A percentile compares a stretch with the other conserved stretches of the same genome.
phyloP scores from a whole-genome alignment of 2,329 filamentous ascomycete genomes.

The Fusarium setosum region DNA sequence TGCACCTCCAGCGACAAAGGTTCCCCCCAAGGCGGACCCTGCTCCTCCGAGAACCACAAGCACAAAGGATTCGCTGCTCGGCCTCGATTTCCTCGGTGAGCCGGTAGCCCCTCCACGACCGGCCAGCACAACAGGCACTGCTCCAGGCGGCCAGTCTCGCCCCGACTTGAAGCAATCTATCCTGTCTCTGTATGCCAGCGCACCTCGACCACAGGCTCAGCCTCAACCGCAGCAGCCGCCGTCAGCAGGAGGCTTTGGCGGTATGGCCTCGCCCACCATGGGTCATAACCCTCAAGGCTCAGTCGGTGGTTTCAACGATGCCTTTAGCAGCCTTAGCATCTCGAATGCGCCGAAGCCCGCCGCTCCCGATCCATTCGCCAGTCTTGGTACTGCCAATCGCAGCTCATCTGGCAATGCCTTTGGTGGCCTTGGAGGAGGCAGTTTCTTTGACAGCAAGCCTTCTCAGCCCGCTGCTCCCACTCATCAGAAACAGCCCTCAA shows the following conservation, averaged over 20 bases:
- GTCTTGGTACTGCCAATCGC: slow-evolving; percentile 55
- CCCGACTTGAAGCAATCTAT: slow-evolving; percentile 98
- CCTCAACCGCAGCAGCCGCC: slow-evolving; percentile 57
- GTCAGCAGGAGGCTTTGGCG: slow-evolving; percentile 74
- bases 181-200: slow-evolving; percentile 89
- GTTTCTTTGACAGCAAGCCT: slow-evolving; percentile 85
- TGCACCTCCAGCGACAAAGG: slow-evolving; percentile 70
- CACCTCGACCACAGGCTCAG: slow-evolving; percentile 78
- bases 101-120: slow-evolving; percentile 79
- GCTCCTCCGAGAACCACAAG: slow-evolving; percentile 76
- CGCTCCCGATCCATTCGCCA: slow-evolving; percentile 69
- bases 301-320: slow-evolving; percentile 79
- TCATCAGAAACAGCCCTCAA: slow-evolving; percentile 64
- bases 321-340: slow-evolving; percentile 67
- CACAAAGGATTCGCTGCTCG: slow-evolving; percentile 89
- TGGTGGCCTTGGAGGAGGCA: slow-evolving; percentile 73
- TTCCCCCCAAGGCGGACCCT: slow-evolving; percentile 70
- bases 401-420: slow-evolving; percentile 57
- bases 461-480: slow-evolving; percentile 63
- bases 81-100: slow-evolving; percentile 90
- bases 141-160: slow-evolving; percentile 74
- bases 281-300: slow-evolving; percentile 62
- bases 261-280: slow-evolving; percentile 69
- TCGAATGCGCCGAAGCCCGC: slow-evolving; percentile 57
- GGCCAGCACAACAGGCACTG: slow-evolving; percentile 80